These are phyloP conservation scores for Schoenoplectus tabernaemontani DNA, from an alignment of 202 grass and related monocot species.

Conservation along the genomic window DNA sequence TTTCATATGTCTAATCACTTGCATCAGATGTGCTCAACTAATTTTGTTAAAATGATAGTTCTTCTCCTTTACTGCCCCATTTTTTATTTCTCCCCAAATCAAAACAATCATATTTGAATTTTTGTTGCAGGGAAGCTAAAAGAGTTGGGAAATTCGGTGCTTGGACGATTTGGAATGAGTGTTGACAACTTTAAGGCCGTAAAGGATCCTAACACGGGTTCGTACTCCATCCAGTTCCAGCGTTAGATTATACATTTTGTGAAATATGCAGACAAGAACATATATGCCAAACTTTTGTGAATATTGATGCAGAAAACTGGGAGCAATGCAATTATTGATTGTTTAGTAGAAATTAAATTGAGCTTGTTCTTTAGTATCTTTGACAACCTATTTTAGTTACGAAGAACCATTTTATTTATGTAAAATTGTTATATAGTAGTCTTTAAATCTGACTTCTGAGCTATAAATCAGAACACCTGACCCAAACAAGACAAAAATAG, in stretches of 20 bases:
- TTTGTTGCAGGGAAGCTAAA: conserved; percentile 64
- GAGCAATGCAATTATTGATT: no score
- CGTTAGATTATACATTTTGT: conserved; percentile 16
- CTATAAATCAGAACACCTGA: no score
- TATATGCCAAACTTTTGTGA: background rate
- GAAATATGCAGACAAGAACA: background rate
- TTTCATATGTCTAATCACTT: background rate
- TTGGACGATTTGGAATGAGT: conserved; percentile 83
- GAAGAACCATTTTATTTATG: no score
- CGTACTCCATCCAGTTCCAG: conserved; percentile 78
- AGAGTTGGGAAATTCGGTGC: conserved; percentile 84
- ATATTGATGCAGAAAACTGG: no score
- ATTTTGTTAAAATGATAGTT: background rate
- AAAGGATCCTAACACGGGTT: conserved; percentile 84
- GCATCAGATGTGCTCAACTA: background rate
- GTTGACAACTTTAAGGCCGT: conserved; percentile 87
- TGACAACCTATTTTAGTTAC: no score
- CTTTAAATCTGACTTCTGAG: no score
- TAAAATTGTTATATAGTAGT: no score
- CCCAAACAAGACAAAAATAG: no score
- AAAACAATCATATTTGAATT: background rate
- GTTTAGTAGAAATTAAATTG: no score
- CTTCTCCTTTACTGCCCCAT: background rate
- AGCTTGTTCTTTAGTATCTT: no score
- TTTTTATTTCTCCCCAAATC: background rate